phyloP scores from a whole-genome alignment of 345 rosid genomes.

The Eucalyptus erythrocorys region DNA sequence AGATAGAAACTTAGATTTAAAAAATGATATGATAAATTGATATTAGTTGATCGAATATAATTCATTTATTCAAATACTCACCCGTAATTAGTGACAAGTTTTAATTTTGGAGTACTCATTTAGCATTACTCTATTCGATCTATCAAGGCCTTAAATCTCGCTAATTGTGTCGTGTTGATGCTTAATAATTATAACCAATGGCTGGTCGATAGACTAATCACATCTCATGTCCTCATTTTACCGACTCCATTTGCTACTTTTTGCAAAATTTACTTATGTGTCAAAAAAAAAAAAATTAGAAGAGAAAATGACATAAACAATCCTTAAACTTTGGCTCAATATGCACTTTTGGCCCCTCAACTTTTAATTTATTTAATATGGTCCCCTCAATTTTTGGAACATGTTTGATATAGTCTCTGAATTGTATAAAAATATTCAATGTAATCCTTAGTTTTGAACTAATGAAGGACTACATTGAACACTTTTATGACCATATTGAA shows the following conservation, averaged over 20 bases:
- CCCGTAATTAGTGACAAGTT: not conserved
- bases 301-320: no score
- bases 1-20: no score
- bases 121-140: not conserved
- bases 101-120: not conserved
- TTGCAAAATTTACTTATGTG: not conserved
- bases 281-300: no score
- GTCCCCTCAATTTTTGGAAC: not conserved
- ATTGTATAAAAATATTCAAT: accelerated
- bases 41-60: no score
- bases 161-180: not conserved
- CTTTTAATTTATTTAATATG: no score
- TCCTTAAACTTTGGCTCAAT: not conserved
- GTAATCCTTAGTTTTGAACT: no score
- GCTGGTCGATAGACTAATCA: not conserved
- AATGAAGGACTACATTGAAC: no score
- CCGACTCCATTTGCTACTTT: not conserved
- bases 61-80: no score
- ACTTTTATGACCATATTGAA: no score
- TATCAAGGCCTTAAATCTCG: not conserved
- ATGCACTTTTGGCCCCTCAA: not conserved
- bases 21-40: no score
- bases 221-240: not conserved
- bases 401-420: no score
- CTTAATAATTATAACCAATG: not conserved